Percentiles rank a stretch among this genome's conserved stretches.
Conservation (phyloP, 805 yeast genomes). For the Brettanomyces naardenensis region DNA sequence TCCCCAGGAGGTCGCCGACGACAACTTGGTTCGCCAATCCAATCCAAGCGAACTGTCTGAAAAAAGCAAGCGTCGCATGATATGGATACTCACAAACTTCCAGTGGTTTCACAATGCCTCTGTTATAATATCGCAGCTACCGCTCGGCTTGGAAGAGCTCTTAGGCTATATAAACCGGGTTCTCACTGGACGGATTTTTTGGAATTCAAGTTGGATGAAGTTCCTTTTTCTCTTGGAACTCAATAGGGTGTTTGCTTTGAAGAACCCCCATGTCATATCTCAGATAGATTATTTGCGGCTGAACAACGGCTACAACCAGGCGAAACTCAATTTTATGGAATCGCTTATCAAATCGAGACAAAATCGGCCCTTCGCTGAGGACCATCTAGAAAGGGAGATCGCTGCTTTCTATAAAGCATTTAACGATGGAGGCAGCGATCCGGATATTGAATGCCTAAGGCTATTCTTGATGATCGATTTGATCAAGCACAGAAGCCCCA, state of each 20-base stretch:
- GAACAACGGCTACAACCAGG: background rate
- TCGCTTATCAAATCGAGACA: background rate
- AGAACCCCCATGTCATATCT: constrained; percentile 7
- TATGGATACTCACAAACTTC: background rate
- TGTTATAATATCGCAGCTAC: constrained; percentile 5
- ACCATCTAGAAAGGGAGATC: background rate
- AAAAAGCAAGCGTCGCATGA: background rate
- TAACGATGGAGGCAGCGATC: background rate
- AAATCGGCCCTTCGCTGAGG: background rate
- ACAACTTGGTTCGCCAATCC: no score
- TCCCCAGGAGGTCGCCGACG: no score
- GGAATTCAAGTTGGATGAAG: constrained; percentile 6
- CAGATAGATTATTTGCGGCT: constrained; percentile 8
- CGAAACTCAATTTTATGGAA: constrained; percentile 5
- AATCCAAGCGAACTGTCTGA: background rate
- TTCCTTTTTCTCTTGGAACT: constrained; percentile 8
- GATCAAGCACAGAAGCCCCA: background rate
- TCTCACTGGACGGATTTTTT: constrained; percentile 6
- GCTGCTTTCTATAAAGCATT: background rate
- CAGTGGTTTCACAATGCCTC: constrained; percentile 12
- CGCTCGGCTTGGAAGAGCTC: constrained; percentile 6
- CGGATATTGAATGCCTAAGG: background rate
- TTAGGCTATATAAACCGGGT: constrained; percentile 5
- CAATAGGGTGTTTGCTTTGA: constrained; percentile 2
- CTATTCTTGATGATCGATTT: background rate